Conservation (phyloP, 139 green algal genomes). For the Chlamydomonas sp. region DNA sequence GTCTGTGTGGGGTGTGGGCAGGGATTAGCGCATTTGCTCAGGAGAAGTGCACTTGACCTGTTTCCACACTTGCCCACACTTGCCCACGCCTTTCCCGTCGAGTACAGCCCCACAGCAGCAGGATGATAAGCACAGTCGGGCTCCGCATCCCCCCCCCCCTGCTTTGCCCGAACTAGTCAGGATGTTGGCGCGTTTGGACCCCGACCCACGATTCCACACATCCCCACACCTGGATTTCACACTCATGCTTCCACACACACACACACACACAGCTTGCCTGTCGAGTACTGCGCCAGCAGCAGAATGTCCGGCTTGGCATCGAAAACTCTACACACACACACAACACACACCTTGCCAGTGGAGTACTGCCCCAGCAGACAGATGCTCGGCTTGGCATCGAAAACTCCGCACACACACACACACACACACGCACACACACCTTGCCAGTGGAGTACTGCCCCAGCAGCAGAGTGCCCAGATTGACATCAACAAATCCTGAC, state of each 20-base stretch:
- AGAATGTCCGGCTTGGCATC: conserved; percentile 81
- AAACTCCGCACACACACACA: background rate
- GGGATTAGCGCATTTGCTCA: too few species aligned
- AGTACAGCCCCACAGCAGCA: too few species aligned
- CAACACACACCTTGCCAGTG: conserved; percentile 48
- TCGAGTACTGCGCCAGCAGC: conserved; percentile 94
- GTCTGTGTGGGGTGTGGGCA: too few species aligned
- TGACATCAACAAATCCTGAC: conserved; percentile 24
- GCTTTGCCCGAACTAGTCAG: too few species aligned
- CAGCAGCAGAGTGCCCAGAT: conserved; percentile 90
- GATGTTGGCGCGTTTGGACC: too few species aligned
- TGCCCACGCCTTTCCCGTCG: too few species aligned
- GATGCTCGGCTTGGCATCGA: conserved; percentile 73
- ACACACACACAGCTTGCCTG: conserved; percentile 39
- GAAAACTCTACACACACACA: background rate
- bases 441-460: conserved; percentile 90
- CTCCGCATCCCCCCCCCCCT: too few species aligned
- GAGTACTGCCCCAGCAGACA: conserved; percentile 96
- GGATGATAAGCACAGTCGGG: too few species aligned
- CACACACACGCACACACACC: background rate
- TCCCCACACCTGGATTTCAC: too few species aligned
- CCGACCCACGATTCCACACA: too few species aligned
- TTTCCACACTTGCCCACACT: too few species aligned
- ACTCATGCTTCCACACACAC: background rate
- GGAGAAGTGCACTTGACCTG: too few species aligned